phyloP scores from a whole-genome alignment of 1,284 basidiomycete genomes.

The Ceratobasidium sp. region DNA sequence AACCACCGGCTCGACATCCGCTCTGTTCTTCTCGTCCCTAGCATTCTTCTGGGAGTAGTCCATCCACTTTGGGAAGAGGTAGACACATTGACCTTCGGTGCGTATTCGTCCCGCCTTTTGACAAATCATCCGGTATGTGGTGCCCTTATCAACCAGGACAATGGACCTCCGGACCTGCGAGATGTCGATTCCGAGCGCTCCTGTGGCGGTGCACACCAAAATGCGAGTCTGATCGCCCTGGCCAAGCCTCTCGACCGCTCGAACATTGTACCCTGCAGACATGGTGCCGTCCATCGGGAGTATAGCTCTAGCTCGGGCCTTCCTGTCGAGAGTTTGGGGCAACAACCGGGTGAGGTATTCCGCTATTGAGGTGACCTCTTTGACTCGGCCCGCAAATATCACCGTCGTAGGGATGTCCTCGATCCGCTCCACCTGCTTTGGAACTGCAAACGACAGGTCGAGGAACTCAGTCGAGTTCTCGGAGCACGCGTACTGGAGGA shows the following conservation, averaged over 20 bases:
- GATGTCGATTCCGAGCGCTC: not conserved
- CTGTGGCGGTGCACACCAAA: not conserved
- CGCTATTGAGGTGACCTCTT: not conserved
- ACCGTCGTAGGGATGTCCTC: not conserved
- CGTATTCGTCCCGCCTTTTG: conserved; percentile 5
- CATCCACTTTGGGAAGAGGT: not conserved
- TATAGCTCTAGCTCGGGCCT: not conserved
- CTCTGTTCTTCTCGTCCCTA: too few relatives aligned
- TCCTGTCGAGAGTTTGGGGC: too few relatives aligned
- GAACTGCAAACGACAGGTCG: not conserved
- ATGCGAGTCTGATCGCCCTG: not conserved
- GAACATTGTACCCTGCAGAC: not conserved
- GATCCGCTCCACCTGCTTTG: not conserved
- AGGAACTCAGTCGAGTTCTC: not conserved
- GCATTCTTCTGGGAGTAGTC: too few relatives aligned
- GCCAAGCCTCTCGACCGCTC: not conserved
- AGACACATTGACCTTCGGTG: not conserved
- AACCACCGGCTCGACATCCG: too few relatives aligned
- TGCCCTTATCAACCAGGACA: not conserved
- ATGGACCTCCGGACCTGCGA: not conserved
- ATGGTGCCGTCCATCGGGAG: not conserved
- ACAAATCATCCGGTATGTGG: not conserved
- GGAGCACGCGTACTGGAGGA: not conserved
- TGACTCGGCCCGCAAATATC: not conserved
- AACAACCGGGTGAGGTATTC: not conserved